Percentiles rank a stretch among this genome's conserved stretches.
These are phyloP conservation scores for Inga leiocalycina DNA, from an alignment of 306 rosid genomes.

Conservation along the genomic window DNA sequence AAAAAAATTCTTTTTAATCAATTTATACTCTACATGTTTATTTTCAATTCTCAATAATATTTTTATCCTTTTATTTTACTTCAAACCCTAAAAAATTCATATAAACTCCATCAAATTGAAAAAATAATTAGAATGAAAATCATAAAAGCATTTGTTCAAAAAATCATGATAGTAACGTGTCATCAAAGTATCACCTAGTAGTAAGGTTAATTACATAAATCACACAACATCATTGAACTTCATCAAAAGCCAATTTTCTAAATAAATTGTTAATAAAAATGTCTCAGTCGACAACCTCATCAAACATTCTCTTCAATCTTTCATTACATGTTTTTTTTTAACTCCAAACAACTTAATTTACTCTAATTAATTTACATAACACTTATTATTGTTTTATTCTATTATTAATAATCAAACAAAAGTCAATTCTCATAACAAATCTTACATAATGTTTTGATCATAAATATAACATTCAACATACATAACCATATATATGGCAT, in stretches of 20 bases:
- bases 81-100: not conserved
- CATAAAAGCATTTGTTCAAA: not conserved
- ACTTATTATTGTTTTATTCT: too few species aligned
- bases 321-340: rapidly evolving
- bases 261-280: too few species aligned
- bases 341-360: too few species aligned
- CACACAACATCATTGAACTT: too few species aligned
- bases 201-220: too few species aligned
- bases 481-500: not conserved
- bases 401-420: not conserved
- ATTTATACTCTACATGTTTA: not conserved
- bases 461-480: not conserved
- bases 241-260: too few species aligned
- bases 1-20: not conserved
- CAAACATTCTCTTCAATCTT: too few species aligned
- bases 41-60: not conserved
- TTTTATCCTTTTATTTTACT: not conserved
- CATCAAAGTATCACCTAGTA: too few species aligned
- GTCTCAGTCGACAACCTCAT: too few species aligned
- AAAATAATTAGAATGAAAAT: not conserved
- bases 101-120: not conserved
- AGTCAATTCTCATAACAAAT: not conserved
- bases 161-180: too few species aligned
- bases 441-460: not conserved
- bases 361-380: not conserved